These are phyloP conservation scores for Nemania bipapillata DNA, from an alignment of 2,329 filamentous ascomycete genomes.

Conservation along the genomic window DNA sequence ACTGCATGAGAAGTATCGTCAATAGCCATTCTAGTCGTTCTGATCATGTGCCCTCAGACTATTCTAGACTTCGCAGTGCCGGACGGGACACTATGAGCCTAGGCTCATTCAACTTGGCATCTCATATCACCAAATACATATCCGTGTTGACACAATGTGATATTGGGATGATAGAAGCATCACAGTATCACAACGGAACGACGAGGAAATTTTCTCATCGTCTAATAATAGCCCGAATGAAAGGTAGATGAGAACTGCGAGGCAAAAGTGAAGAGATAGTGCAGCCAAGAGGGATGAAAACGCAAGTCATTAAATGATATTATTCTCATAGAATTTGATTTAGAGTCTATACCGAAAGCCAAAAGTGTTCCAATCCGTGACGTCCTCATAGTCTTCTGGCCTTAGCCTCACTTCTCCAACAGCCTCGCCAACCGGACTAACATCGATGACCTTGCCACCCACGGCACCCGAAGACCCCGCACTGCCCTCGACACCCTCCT, in stretches of 20 bases:
- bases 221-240: background rate
- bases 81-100: background rate
- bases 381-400: slow-evolving; percentile 64
- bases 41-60: slow-evolving; percentile 8
- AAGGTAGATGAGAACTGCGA: background rate
- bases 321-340: background rate
- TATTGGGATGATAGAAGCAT: background rate
- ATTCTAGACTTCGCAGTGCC: slow-evolving; percentile 11
- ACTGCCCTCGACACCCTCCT: slow-evolving; percentile 60
- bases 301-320: background rate
- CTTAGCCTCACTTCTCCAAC: slow-evolving; percentile 54
- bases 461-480: slow-evolving; percentile 57
- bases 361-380: slow-evolving; percentile 68
- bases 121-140: background rate
- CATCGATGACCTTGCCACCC: slow-evolving; percentile 52
- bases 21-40: background rate
- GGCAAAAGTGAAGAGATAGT: background rate
- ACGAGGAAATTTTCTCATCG: background rate
- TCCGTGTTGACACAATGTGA: background rate
- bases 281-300: background rate
- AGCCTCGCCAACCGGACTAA: slow-evolving; percentile 48
- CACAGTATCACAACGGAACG: background rate
- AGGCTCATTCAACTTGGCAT: background rate
- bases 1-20: background rate
- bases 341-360: slow-evolving; percentile 69